phyloP scores from a whole-genome alignment of 2,329 filamentous ascomycete genomes.

The Cercospora sojina region DNA sequence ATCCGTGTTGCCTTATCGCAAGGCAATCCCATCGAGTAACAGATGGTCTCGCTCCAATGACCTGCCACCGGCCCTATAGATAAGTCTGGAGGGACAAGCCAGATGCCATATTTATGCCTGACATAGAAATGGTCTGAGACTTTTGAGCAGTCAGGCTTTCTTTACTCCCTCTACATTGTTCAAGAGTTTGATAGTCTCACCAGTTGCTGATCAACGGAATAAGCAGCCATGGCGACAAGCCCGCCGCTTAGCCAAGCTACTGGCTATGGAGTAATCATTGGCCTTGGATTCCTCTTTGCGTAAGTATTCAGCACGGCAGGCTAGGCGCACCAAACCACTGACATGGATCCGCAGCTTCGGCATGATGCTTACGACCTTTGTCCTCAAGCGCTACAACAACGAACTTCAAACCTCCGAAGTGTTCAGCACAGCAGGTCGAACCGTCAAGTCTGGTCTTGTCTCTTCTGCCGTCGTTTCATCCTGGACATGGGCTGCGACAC shows the following conservation, averaged over 20 bases:
- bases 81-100: neutral
- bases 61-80: neutral
- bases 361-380: constrained; percentile 72
- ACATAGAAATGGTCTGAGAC: neutral
- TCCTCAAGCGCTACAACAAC: constrained; percentile 67
- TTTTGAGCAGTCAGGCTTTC: no score
- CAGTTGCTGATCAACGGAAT: constrained; percentile 2
- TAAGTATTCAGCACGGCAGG: constrained; percentile 28
- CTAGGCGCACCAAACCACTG: neutral
- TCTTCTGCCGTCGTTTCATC: constrained; percentile 87
- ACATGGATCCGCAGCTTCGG: constrained; percentile 49
- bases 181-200: neutral
- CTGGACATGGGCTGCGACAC: constrained; percentile 78
- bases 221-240: constrained; percentile 26
- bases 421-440: constrained; percentile 85
- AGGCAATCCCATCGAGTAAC: constrained; percentile 15
- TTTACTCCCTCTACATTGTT: neutral
- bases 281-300: constrained; percentile 71
- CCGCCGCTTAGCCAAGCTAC: constrained; percentile 57
- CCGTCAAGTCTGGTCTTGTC: constrained; percentile 84
- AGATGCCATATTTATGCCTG: neutral
- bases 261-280: constrained; percentile 76
- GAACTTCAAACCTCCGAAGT: constrained; percentile 89
- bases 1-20: constrained; percentile 1
- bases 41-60: neutral